Base-by-base conservation (phyloP, 1,139 yeast species). In the Debaryomyces robertsiae region DNA sequence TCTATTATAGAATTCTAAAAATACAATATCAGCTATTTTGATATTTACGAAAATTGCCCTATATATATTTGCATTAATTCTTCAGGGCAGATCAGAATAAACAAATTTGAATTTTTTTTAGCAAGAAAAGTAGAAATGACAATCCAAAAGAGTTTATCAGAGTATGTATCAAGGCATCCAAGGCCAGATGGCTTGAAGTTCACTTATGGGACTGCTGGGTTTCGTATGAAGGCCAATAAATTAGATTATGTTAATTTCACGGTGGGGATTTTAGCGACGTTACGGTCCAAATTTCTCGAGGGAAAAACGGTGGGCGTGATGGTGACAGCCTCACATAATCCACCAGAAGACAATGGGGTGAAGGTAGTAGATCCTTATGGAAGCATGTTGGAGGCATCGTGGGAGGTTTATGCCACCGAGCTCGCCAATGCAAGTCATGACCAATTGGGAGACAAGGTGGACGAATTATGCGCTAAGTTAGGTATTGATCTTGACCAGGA, bases 321-420 rank as follows among this genome's bases (percentile, higher is more conserved):
- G 98, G 82, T 94, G 54, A 94, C 98, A 2, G 98, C 98, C 0
- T 88, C 96, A 1, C 98, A 93, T 61, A 93, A 93, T 55, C 98
- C 98, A 0, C 96, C 98, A 0, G 74, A 73, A 38, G 98, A 93
- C 57, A 93, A 93, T 53, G 98, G 98, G n/a, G 96, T 93, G 43
- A 93, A 93, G 65, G 74, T 93, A 17, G 90, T 91, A 29, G 98
- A 93, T 53, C 98, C 98, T 1, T 67, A 77, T 61, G 98, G 98
- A 24, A 93, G 87, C 50, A 93, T 93, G 98, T 75, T 93, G 52
- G 88, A 81, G 45, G 79, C 81, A 41, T 58, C 75, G 10, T 94
- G 98, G 98, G 98, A 93, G 60, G 64, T 72, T 2, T 70, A 81
- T 52, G 96, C 96, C 23, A 88, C 96, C 1, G 56, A 63, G 23